Conservation (phyloP, 306 rosid genomes). For the Cucumis hystrix region DNA sequence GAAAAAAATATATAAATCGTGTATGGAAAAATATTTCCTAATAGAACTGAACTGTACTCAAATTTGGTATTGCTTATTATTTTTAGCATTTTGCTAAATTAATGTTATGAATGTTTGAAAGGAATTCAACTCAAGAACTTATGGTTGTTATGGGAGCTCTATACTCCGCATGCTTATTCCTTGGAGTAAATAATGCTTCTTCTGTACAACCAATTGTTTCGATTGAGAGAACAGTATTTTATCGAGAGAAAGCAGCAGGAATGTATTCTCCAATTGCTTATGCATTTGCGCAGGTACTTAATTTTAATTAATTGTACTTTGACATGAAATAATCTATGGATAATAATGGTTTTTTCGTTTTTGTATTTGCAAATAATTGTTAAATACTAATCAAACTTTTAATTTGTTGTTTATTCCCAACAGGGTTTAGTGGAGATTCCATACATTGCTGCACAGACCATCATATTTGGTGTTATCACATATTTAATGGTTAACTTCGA, state of each 20-base stretch:
- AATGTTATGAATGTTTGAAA: slow-evolving; percentile 10
- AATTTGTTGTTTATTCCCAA: neutral
- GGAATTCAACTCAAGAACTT: slow-evolving; percentile 50
- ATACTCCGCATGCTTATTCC: slow-evolving; percentile 59
- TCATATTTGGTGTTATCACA: slow-evolving; percentile 58
- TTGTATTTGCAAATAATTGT: too few species aligned
- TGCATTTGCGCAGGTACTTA: slow-evolving; percentile 65
- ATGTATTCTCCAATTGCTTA: slow-evolving; percentile 82
- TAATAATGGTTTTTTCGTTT: too few species aligned
- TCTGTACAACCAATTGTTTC: slow-evolving; percentile 91
- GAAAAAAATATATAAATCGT: too few species aligned
- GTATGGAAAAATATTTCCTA: too few species aligned
- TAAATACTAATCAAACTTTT: too few species aligned
- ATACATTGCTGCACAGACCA: slow-evolving; percentile 59
- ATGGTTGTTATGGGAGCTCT: slow-evolving; percentile 79
- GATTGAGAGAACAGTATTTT: slow-evolving; percentile 85
- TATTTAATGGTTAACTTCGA: slow-evolving; percentile 73
- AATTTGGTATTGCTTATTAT: neutral
- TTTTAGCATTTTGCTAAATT: neutral
- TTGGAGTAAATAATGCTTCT: slow-evolving; percentile 75
- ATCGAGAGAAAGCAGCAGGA: slow-evolving; percentile 85
- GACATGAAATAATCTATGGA: too few species aligned
- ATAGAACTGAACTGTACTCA: too few species aligned
- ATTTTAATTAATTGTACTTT: too few species aligned
- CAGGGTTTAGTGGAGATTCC: slow-evolving; percentile 94